Percentiles rank a stretch among this genome's conserved stretches.
Evolutionary conservation across 257 asterid genomes (phyloP).

Genomic region (Orobanche coerulescens): DNA sequence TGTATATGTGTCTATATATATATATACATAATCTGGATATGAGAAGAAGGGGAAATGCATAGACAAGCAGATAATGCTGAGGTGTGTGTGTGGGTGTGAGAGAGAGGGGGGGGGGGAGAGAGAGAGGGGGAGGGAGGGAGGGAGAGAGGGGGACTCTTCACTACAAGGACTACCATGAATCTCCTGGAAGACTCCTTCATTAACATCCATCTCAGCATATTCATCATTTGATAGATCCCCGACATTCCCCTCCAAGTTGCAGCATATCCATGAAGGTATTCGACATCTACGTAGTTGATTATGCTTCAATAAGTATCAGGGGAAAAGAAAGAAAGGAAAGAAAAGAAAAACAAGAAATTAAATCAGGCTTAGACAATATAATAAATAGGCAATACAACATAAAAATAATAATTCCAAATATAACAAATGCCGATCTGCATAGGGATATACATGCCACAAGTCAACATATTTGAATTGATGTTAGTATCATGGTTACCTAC

Average conservation of each 20-base stretch:
- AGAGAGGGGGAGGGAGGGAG: too few relatives aligned
- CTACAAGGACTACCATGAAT: conserved; percentile 23
- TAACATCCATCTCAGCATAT: conserved; percentile 86
- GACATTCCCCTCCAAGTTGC: conserved; percentile 68
- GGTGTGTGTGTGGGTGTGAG: neutral
- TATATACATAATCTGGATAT: too few relatives aligned
- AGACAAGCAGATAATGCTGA: neutral
- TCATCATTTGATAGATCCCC: conserved; percentile 48
- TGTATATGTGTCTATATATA: too few relatives aligned
- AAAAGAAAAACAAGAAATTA: too few relatives aligned
- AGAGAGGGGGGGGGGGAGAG: neutral
- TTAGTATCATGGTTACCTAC: conserved; percentile 28
- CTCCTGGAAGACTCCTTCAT: conserved; percentile 49
- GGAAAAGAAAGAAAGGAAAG: too few relatives aligned
- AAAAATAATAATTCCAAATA: neutral
- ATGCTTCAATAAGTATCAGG: conserved; percentile 34
- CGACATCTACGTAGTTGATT: conserved; percentile 53
- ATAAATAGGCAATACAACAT: neutral
- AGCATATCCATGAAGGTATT: conserved; percentile 82
- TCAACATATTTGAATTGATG: too few relatives aligned
- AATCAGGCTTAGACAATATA: conserved; percentile 6
- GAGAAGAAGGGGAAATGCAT: too few relatives aligned
- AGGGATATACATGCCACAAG: neutral
- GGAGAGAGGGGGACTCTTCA: conserved; percentile 18
- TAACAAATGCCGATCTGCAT: neutral